These are phyloP conservation scores for Daldinia sp. DNA, from an alignment of 2,329 filamentous ascomycete species.

Conservation along the genomic window DNA sequence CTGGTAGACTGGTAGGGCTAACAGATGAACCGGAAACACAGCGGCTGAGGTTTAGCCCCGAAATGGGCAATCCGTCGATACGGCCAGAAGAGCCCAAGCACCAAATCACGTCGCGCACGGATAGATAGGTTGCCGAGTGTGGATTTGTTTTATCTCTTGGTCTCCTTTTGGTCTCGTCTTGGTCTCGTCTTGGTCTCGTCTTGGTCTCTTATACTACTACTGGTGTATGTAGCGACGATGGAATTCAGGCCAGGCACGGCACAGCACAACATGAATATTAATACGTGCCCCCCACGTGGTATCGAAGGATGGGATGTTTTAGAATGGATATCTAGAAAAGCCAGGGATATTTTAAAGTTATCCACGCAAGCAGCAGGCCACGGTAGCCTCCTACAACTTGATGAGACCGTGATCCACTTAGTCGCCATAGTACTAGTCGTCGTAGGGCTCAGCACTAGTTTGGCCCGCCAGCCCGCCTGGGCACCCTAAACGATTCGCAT, in stretches of 20 bases:
- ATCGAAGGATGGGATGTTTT: background rate
- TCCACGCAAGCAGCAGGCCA: background rate
- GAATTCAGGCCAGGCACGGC: background rate
- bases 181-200: too few species aligned
- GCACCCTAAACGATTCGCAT: conserved; percentile 18
- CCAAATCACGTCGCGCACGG: background rate
- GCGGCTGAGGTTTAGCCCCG: conserved; percentile 18
- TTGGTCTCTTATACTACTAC: background rate
- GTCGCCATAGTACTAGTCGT: conserved; percentile 8
- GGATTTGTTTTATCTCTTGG: conserved; percentile 1
- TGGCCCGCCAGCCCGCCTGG: conserved; percentile 21
- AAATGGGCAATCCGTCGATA: conserved; percentile 27
- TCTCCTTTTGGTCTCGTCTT: too few species aligned
- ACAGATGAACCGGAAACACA: conserved; percentile 11
- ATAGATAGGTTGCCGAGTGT: conserved; percentile 15
- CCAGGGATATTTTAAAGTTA: conserved; percentile 14
- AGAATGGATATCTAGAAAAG: conserved; percentile 18
- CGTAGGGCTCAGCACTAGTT: conserved; percentile 26
- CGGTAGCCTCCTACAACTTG: conserved; percentile 19
- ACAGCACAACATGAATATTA: background rate
- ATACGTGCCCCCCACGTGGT: conserved; percentile 30
- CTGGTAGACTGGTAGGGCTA: conserved; percentile 22
- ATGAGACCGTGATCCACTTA: conserved; percentile 28
- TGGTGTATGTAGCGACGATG: too few species aligned
- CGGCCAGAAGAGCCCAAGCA: background rate